phyloP scores from a whole-genome alignment of 306 rosid species.

The Trifolium fragiferum region DNA sequence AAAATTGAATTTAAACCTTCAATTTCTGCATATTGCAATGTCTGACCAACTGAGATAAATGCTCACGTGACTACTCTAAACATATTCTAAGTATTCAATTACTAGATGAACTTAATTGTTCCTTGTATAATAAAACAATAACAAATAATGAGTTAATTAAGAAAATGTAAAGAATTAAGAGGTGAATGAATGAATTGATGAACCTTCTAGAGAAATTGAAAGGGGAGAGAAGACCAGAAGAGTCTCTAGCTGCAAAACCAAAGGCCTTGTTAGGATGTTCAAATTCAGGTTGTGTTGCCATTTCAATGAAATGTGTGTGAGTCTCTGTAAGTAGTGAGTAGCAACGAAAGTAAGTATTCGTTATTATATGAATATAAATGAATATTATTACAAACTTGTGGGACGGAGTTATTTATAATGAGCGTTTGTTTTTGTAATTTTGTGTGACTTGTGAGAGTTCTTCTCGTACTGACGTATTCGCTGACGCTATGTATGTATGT shows the following conservation, averaged over 20 bases:
- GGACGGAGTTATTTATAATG: neutral
- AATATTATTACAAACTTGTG: neutral
- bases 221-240: slow-evolving; percentile 53
- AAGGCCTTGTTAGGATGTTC: slow-evolving; percentile 49
- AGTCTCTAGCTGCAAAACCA: slow-evolving; percentile 55
- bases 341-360: neutral
- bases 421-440: neutral
- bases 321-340: neutral
- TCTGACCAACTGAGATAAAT: too few species aligned
- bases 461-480: neutral
- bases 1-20: too few species aligned
- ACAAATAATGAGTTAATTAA: too few species aligned
- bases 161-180: too few species aligned
- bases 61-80: too few species aligned
- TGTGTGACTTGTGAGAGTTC: neutral
- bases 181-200: neutral
- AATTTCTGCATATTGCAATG: too few species aligned
- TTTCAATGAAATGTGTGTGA: neutral
- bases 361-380: neutral
- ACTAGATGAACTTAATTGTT: too few species aligned
- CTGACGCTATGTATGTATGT: neutral
- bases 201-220: slow-evolving; percentile 57
- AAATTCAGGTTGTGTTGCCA: slow-evolving; percentile 30
- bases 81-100: too few species aligned
- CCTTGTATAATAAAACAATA: too few species aligned